phyloP scores from a whole-genome alignment of 192 early-diverging fungal species.

The Coemansia sp. region DNA sequence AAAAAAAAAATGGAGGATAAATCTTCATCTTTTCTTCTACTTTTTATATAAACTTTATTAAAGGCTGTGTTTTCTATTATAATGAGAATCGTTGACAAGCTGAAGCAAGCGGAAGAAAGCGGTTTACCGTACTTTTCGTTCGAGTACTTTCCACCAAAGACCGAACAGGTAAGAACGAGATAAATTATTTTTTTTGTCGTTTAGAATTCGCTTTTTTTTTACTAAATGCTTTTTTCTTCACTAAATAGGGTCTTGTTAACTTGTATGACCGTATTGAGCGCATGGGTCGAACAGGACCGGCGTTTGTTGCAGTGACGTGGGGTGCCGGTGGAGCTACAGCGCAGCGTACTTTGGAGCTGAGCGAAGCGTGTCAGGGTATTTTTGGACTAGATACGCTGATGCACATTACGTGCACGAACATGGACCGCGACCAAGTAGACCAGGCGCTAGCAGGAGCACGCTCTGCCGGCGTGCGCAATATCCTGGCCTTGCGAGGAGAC shows the following conservation, averaged over 20 bases:
- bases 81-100: constrained; percentile 75
- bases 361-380: constrained; percentile 82
- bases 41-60: background rate
- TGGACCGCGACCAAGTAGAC: constrained; percentile 87
- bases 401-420: constrained; percentile 99
- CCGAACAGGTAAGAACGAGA: constrained; percentile 70
- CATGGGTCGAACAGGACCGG: constrained; percentile 87
- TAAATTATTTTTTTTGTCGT: too few relatives aligned
- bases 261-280: constrained; percentile 95
- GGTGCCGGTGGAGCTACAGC: constrained; percentile 90
- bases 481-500: constrained; percentile 95
- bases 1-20: constrained; percentile 1
- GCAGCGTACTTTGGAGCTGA: constrained; percentile 88
- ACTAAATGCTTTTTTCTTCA: background rate
- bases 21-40: background rate
- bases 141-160: constrained; percentile 99
- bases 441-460: constrained; percentile 81
- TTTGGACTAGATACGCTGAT: constrained; percentile 91
- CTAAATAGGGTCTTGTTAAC: constrained; percentile 79
- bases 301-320: constrained; percentile 98
- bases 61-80: background rate
- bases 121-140: constrained; percentile 75
- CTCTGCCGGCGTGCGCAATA: constrained; percentile 86
- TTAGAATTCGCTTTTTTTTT: background rate
- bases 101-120: constrained; percentile 61